Evolutionary conservation across 148 eudicot species (phyloP).

Genomic region (Chenopodium formosanum): DNA sequence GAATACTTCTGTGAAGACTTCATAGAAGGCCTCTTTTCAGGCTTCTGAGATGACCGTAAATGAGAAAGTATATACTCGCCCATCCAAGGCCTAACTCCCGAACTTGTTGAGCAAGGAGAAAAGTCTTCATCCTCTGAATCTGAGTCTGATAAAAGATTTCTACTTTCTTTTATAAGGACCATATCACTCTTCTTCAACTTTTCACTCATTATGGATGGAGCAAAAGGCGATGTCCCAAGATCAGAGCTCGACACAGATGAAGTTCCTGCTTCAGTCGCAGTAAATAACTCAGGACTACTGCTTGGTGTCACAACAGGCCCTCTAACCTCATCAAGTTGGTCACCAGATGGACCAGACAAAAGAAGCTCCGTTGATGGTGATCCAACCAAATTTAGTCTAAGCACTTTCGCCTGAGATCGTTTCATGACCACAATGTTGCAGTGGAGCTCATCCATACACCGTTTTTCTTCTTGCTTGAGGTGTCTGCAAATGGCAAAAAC

Average conservation of each 20-base stretch:
- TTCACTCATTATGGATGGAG: conserved; percentile 36
- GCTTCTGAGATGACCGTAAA: conserved; percentile 34
- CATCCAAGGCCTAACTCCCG: conserved; percentile 79
- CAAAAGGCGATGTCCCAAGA: conserved; percentile 76
- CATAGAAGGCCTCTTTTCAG: conserved; percentile 42
- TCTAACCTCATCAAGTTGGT: conserved; percentile 37
- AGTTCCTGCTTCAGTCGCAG: conserved; percentile 85
- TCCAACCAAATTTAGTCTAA: conserved; percentile 69
- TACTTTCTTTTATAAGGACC: conserved; percentile 37
- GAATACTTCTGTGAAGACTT: conserved; percentile 48
- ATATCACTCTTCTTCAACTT: conserved; percentile 46
- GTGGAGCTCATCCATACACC: conserved; percentile 87
- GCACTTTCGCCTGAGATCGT: conserved; percentile 75
- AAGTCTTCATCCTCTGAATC: conserved; percentile 66
- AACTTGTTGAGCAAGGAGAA: conserved; percentile 69
- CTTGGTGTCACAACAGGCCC: conserved; percentile 84
- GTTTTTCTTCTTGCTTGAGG: conserved; percentile 81
- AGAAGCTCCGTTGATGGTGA: conserved; percentile 60
- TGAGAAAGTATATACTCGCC: conserved; percentile 45
- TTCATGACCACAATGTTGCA: conserved; percentile 92
- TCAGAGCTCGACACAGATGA: conserved; percentile 91
- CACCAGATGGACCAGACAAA: conserved; percentile 31
- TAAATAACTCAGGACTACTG: conserved; percentile 84
- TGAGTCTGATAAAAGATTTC: conserved; percentile 49
- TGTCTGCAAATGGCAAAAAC: conserved; percentile 43